Base-by-base conservation (phyloP, 495 filamentous ascomycete genomes). In the Tuber microsphaerosporum region DNA sequence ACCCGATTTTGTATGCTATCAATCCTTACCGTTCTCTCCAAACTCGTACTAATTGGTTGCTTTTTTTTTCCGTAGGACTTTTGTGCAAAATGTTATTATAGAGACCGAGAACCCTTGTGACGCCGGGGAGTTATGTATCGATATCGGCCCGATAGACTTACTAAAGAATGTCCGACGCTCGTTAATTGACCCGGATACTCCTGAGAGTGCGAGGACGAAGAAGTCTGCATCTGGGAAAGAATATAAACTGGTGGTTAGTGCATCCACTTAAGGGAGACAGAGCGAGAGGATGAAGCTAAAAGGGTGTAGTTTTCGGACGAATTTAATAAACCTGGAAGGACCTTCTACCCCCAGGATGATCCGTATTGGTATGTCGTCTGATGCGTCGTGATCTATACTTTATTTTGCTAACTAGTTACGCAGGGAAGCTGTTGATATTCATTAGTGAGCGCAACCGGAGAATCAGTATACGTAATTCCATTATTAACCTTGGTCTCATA, bases 331-430 rank as follows among this genome's bases (percentile, higher is more conserved):
- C 87, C 88, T 71, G 90, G 90, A 16, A 86, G 92, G 70, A 91
- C 90, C 7, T 93, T 94, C 79, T 94, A 91, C 80, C 87, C 89
- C 56, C 89, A 88, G 34, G 92, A 94, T 80, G 92, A 94, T 79
- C 88, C 92, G 0, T 93, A 87, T 80, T 92, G 88, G 80, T 81
- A 72, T 76, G 71, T 74, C 39, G 41, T 79, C 19, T 43, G 39
- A 51, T 71, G 51, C 41, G 10, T 71, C 46, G n/a, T 41, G 22
- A 39, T 72, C 45, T 61, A 43, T 46, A 45, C 41, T 73, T 72
- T 44, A 42, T 70, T 46, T 74, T 79, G 65, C 74, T 81, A 70
- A 81, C 75, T 68, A 26, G 74, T 76, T 79, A 75, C 71, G 76
- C 69, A 81, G 79, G 79, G 86, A 89, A 81, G 92, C 86, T 3